Conservation (phyloP, 1,284 basidiomycete genomes). For the Microstroma glucosiphilum region DNA sequence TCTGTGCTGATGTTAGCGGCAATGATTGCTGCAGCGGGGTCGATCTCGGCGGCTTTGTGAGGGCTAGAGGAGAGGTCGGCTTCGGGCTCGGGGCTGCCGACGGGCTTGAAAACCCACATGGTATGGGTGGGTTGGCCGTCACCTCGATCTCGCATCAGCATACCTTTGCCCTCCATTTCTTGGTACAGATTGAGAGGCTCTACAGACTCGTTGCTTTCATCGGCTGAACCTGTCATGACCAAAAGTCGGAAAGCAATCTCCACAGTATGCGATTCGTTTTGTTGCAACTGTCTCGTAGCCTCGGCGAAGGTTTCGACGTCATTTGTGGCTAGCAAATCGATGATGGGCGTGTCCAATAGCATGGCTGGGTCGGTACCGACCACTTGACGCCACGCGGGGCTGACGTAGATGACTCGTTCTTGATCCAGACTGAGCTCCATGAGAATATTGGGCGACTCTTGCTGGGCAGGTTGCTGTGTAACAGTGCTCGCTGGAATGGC, state of each 20-base stretch:
- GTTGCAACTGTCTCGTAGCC: slow-evolving; percentile 75
- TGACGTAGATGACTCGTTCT: slow-evolving; percentile 79
- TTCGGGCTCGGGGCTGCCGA: slow-evolving; percentile 51
- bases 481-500: slow-evolving; percentile 11
- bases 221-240: slow-evolving; percentile 53
- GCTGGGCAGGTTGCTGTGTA: not conserved
- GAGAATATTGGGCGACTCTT: slow-evolving; percentile 55
- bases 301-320: slow-evolving; percentile 81
- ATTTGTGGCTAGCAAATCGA: slow-evolving; percentile 71
- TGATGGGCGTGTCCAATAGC: slow-evolving; percentile 72
- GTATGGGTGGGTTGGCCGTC: slow-evolving; percentile 83
- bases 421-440: slow-evolving; percentile 90
- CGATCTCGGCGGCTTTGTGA: slow-evolving; percentile 9
- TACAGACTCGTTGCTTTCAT: slow-evolving; percentile 47
- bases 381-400: slow-evolving; percentile 86
- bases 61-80: slow-evolving; percentile 21
- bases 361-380: slow-evolving; percentile 77
- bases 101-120: slow-evolving; percentile 97
- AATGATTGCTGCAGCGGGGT: not conserved
- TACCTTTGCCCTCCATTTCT: slow-evolving; percentile 93
- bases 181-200: slow-evolving; percentile 59
- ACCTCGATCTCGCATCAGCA: slow-evolving; percentile 92
- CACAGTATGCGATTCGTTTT: slow-evolving; percentile 88
- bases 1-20: slow-evolving; percentile 54
- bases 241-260: slow-evolving; percentile 79